A percentile compares a stretch with the other conserved stretches of the same genome.
Conservation (phyloP, 2,329 filamentous ascomycete genomes). For the Fusarium paranaense region DNA sequence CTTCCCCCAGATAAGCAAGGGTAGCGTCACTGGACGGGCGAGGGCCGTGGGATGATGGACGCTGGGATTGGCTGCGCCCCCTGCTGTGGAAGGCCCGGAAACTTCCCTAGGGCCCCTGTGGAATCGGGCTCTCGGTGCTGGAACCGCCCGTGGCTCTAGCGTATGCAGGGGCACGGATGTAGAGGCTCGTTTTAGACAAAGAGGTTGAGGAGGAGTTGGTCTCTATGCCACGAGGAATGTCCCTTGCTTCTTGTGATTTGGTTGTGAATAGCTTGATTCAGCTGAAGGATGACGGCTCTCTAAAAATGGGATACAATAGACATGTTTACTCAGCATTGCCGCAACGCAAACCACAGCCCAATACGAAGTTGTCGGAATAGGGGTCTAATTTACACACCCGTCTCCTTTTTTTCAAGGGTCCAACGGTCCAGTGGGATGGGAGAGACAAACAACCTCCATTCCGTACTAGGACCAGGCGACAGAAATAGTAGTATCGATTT, state of each 20-base stretch:
- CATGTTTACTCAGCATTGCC: background rate
- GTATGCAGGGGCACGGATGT: slow-evolving; percentile 35
- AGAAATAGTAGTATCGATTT: background rate
- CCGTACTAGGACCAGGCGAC: background rate
- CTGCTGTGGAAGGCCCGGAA: slow-evolving; percentile 7
- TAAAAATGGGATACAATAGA: background rate
- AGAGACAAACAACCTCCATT: background rate
- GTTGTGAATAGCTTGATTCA: background rate
- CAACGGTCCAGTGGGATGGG: background rate
- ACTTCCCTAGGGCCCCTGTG: slow-evolving; percentile 12
- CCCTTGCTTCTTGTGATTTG: background rate
- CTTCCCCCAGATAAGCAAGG: slow-evolving; percentile 41
- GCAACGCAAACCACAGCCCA: background rate
- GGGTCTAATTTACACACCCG: slow-evolving; percentile 35
- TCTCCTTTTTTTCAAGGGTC: slow-evolving; percentile 23
- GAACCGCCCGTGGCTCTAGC: slow-evolving; percentile 24
- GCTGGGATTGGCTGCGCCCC: slow-evolving; percentile 37
- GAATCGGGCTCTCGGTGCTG: slow-evolving; percentile 30
- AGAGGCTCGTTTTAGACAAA: background rate
- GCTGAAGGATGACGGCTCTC: background rate
- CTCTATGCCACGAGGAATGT: background rate
- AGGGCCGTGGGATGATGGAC: slow-evolving; percentile 31
- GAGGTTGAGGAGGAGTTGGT: background rate
- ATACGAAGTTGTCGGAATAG: slow-evolving; percentile 25
- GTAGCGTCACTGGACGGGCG: slow-evolving; percentile 25